A percentile compares a stretch with the other conserved stretches of the same genome.
Evolutionary conservation across 805 yeast genomes (phyloP).

Genomic region (Myxozyma neotropica): DNA sequence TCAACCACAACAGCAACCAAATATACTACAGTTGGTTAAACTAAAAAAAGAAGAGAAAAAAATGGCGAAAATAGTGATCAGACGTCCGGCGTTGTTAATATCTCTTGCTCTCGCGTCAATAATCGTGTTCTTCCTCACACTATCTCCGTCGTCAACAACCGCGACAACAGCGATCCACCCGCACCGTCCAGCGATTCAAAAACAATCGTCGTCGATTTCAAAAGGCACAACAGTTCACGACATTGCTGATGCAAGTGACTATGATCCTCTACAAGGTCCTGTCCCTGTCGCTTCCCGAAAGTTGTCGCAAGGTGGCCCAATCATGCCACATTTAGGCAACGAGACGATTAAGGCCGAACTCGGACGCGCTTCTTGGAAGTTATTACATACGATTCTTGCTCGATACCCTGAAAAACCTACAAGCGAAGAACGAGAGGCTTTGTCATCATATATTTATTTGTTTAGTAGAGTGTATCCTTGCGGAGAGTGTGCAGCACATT

Average conservation of each 20-base stretch:
- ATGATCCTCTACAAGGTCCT: conserved; percentile 32
- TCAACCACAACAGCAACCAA: not conserved
- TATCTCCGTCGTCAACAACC: not conserved
- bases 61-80: conserved; percentile 12
- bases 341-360: conserved; percentile 78
- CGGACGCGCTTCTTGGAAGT: conserved; percentile 89
- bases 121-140: conserved; percentile 13
- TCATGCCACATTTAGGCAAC: conserved; percentile 95
- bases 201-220: not conserved
- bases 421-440: conserved; percentile 60
- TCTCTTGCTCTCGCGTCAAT: conserved; percentile 8
- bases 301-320: conserved; percentile 48
- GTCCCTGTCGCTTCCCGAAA: conserved; percentile 33
- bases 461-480: conserved; percentile 96
- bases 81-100: conserved; percentile 13
- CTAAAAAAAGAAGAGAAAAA: no score
- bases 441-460: conserved; percentile 63
- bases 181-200: not conserved
- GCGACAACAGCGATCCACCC: not conserved
- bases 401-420: conserved; percentile 87
- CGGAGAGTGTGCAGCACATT: conserved; percentile 95
- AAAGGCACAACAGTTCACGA: conserved; percentile 10
- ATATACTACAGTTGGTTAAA: not conserved
- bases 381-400: conserved; percentile 89
- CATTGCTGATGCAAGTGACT: conserved; percentile 33